These are phyloP conservation scores for Glebionis coronaria DNA, from an alignment of 129 eudicot genomes.

Conservation along the genomic window DNA sequence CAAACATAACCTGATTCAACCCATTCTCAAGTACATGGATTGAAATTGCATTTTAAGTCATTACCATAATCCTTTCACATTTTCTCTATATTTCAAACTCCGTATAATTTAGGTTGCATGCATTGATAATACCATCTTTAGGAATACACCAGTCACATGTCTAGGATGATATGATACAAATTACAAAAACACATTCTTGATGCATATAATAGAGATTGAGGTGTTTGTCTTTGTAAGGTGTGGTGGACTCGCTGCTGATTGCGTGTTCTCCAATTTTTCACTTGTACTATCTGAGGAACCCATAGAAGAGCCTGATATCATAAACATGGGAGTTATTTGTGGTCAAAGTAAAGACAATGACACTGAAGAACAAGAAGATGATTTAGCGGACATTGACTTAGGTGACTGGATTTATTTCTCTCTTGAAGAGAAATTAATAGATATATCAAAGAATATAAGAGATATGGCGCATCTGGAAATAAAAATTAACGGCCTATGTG, in stretches of 20 bases:
- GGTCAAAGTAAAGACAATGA: conserved; percentile 39
- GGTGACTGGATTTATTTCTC: conserved; percentile 86
- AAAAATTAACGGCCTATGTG: conserved; percentile 56
- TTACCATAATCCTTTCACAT: background rate
- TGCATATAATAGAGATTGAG: no score
- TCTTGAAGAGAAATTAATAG: conserved; percentile 50
- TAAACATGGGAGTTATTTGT: conserved; percentile 57
- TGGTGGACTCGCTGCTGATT: no score
- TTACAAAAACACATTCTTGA: no score
- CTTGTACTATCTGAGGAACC: no score
- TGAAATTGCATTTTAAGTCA: background rate
- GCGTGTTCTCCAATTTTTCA: no score
- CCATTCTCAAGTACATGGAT: background rate
- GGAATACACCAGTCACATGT: no score
- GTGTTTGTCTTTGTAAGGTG: no score
- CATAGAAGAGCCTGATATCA: no score
- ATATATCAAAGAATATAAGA: no score
- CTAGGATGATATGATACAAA: no score
- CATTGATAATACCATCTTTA: no score
- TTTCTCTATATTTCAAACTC: background rate
- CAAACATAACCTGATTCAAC: background rate
- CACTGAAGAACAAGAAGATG: conserved; percentile 38
- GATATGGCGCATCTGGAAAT: conserved; percentile 86
- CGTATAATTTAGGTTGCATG: background rate
- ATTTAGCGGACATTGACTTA: conserved; percentile 50